Base-by-base conservation (phyloP, 768 basidiomycete species). In the Boletales sp. region DNA sequence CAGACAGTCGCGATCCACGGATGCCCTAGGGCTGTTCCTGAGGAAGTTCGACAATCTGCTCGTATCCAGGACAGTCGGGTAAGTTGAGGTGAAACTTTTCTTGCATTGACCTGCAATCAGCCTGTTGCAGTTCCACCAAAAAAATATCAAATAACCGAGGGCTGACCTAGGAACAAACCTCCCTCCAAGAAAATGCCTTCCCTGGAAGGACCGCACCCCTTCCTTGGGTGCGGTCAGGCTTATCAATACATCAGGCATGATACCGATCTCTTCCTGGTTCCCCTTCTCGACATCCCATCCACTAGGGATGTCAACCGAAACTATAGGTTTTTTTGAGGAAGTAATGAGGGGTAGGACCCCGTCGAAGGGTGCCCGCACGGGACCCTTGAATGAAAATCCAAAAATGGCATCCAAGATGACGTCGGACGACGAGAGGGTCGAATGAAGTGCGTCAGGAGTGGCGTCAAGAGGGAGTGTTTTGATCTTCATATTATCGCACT, bases 241-340 rank as follows among this genome's bases (percentile, higher is more conserved):
- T 50, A 99, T 70, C 39, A 99, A 71, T 8, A 90, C 87, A 48
- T 89, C 81, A 0, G 95, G 88, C 15, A 80, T 68, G 44, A 97
- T 70, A 80, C 88, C 54, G 8, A 42, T 14, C 74, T 68, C 14
- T 73, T 78, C 41, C 68, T 72, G 5, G 70, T 72, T 44, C 78
- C 95, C 95, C 18, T 76, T 70, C 58, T 94, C 90, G 19, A 98
- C 92, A 60, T 94, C 83, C 96, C 96, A 99, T 8, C 94, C 96
- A 1, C 88, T 91, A 0, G 96, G 96, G 42, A 99, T 93, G 68
- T 99, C 96, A 4, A 99, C 87, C 2, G 89, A 91, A 25, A 99
- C 81, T 60, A 97, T 88, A 0, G 96, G 94, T 13, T 90, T 73
- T 8, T 74, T 66, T 5, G 85, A 83, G 14, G 74, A 62, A 2